Conservation (phyloP, 164 flowering plant genomes). For the Nelumbo lutea region DNA sequence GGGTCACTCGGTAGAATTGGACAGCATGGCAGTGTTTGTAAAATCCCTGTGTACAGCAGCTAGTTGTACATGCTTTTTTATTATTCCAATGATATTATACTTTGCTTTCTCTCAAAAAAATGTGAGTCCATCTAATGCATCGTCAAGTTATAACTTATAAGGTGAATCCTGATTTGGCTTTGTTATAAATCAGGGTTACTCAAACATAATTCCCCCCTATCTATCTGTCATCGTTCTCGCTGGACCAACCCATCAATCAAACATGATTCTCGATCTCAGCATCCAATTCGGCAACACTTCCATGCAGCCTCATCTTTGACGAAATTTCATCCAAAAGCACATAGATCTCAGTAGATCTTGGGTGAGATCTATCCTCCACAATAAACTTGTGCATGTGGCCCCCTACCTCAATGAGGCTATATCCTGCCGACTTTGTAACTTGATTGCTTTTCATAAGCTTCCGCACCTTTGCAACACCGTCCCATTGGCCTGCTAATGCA, state of each 20-base stretch:
- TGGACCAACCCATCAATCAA: not conserved
- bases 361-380: conserved; percentile 71
- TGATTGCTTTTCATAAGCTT: conserved; percentile 55
- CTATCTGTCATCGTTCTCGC: no score
- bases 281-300: conserved; percentile 12
- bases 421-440: conserved; percentile 68
- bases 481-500: conserved; percentile 63
- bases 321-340: conserved; percentile 39
- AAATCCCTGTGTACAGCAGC: no score
- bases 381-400: conserved; percentile 59
- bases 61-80: no score
- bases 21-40: no score
- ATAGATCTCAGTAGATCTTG: conserved; percentile 47
- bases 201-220: no score
- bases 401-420: conserved; percentile 65
- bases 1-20: no score
- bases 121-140: no score
- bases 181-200: no score
- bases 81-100: no score
- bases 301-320: conserved; percentile 31
- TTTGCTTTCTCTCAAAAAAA: no score
- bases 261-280: conserved; percentile 14
- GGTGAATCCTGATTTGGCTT: no score
- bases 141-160: no score
- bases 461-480: conserved; percentile 62